A percentile compares a stretch with the other conserved stretches of the same genome.
These are phyloP conservation scores for Aspergillus nanangensis DNA, from an alignment of 495 filamentous ascomycete genomes.

Conservation along the genomic window DNA sequence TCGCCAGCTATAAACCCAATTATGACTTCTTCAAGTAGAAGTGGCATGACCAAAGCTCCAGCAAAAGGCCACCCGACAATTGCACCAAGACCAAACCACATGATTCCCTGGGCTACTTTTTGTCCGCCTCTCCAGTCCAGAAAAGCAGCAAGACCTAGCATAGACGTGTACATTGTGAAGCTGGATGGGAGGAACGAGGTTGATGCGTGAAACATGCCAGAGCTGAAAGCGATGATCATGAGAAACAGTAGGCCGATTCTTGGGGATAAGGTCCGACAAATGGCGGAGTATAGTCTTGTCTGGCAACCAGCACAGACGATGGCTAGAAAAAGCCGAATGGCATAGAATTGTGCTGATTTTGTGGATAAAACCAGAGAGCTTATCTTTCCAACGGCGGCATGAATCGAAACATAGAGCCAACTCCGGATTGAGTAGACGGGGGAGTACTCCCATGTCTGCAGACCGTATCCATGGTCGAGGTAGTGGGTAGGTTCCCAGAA, in stretches of 20 bases:
- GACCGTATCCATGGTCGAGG: conserved; percentile 82
- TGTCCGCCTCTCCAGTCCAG: conserved; percentile 76
- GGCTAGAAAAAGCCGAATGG: conserved; percentile 70
- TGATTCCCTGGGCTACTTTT: conserved; percentile 75
- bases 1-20: conserved; percentile 57
- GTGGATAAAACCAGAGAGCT: conserved; percentile 54
- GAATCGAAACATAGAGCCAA: conserved; percentile 89
- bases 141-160: conserved; percentile 82
- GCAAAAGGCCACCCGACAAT: conserved; percentile 96
- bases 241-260: conserved; percentile 82
- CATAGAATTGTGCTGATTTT: conserved; percentile 79
- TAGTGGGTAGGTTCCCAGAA: conserved; percentile 99
- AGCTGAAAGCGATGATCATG: conserved; percentile 66
- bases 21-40: conserved; percentile 70
- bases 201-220: conserved; percentile 92
- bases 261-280: conserved; percentile 69
- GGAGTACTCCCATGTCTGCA: conserved; percentile 99
- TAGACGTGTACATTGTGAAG: conserved; percentile 93
- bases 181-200: conserved; percentile 85
- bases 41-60: conserved; percentile 74
- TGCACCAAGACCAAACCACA: conserved; percentile 88
- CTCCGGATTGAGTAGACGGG: conserved; percentile 93
- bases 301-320: conserved; percentile 74
- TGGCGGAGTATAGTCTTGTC: conserved; percentile 69
- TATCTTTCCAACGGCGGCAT: conserved; percentile 66